These are phyloP conservation scores for Ehretia macrophylla DNA, from an alignment of 257 asterid species.

Conservation along the genomic window DNA sequence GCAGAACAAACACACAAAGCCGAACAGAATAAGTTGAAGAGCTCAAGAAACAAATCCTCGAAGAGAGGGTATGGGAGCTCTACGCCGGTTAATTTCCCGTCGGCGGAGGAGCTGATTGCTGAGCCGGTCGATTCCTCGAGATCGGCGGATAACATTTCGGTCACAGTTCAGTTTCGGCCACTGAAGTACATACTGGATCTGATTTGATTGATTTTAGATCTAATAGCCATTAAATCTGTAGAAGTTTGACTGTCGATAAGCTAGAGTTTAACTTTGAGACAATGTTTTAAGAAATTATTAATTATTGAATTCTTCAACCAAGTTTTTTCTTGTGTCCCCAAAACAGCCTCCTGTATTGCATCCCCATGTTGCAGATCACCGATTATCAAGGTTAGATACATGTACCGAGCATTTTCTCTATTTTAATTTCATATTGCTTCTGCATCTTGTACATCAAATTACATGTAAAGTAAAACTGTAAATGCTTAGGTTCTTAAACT, in stretches of 20 bases:
- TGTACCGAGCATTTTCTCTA: background rate
- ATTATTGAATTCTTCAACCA: constrained; percentile 32
- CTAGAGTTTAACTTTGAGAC: constrained; percentile 35
- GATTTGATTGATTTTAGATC: constrained; percentile 33
- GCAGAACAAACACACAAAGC: too few species aligned
- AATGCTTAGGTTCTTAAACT: too few species aligned
- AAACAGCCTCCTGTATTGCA: constrained; percentile 6
- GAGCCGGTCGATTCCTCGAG: constrained; percentile 62
- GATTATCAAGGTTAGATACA: constrained; percentile 14
- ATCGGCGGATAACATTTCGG: constrained; percentile 93
- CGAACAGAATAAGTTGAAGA: too few species aligned
- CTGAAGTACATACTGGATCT: constrained; percentile 80
- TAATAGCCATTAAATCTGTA: constrained; percentile 13
- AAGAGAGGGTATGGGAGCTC: constrained; percentile 29
- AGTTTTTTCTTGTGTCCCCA: constrained; percentile 17
- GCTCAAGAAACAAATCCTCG: too few species aligned
- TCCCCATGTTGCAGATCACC: constrained; percentile 5
- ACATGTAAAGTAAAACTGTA: too few species aligned
- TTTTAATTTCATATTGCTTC: too few species aligned
- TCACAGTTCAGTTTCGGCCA: constrained; percentile 92
- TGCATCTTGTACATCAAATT: too few species aligned
- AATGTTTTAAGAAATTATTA: constrained; percentile 21
- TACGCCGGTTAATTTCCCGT: constrained; percentile 61
- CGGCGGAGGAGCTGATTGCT: constrained; percentile 54
- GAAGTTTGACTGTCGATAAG: constrained; percentile 12